Base-by-base conservation (phyloP, 2,329 filamentous ascomycete species). In the Colletotrichum lentis region DNA sequence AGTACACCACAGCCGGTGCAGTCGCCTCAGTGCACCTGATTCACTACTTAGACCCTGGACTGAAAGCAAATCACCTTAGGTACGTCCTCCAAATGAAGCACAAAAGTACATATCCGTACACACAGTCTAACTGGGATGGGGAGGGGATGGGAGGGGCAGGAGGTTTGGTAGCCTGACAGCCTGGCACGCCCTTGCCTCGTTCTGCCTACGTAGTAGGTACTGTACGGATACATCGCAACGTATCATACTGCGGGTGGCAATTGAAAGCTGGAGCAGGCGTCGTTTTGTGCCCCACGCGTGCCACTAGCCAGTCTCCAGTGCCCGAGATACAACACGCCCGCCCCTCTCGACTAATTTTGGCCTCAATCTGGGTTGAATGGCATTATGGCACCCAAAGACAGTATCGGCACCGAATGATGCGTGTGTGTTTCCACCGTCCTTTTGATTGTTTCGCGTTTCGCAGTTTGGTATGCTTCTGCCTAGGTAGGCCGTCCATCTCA, bases 261-360 rank as follows among this genome's bases (percentile, higher is more conserved):
- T 3, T 39, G 20, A 54, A 39, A 35, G n/a, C 54, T 20, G 54
- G n/a, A 14, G 43, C 20, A 18, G 39, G 43, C 20, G 53, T 54
- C 35, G 31, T 37, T 44, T 44, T 7, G 18, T 53, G 37, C 44
- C 56, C 47, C 47, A 43, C 24, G 46, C 46, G 59, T 24, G 49
- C 49, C 49, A 55, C 39, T 27, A 27, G 49, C 59, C 59, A 46
- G 62, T 60, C 39, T 60, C 39, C 55, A 60, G 46, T 39, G 55
- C 14, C 55, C 27, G 60, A 39, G 50, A 60, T 31, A 27, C 41
- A 20, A 44, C 54, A 46, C 54, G 49, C 7, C 50, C 39, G 16
- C 24, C 18, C 35, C 47, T 37, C 47, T 43, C 37, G 27, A 16
- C 24, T 37, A n/a, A 3, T 5, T 50, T 50, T 60, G n/a, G 35